A percentile compares a stretch with the other conserved stretches of the same genome.
Conservation (phyloP, 805 yeast genomes). For the Ogataea minuta region DNA sequence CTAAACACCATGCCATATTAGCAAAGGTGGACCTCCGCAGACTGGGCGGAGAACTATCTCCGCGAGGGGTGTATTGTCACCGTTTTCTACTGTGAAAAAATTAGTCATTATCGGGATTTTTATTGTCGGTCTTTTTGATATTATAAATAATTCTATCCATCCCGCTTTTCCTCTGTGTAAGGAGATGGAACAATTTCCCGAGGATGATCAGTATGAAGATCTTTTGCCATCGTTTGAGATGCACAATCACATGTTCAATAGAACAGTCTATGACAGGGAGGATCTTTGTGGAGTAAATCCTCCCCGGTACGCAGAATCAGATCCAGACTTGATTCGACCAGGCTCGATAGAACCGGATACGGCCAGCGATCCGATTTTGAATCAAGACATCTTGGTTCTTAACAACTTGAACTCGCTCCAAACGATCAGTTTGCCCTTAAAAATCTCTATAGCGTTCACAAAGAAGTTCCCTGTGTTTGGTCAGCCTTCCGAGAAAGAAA, state of each 20-base stretch:
- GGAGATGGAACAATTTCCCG: not conserved
- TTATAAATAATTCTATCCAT: no score
- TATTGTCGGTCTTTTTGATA: no score
- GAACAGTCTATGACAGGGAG: conserved; percentile 20
- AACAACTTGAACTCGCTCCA: conserved; percentile 30
- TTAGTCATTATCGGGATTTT: no score
- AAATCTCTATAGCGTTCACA: conserved; percentile 36
- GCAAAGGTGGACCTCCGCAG: no score
- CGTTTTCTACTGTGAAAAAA: no score
- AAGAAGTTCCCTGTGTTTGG: conserved; percentile 37
- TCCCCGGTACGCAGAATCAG: conserved; percentile 20
- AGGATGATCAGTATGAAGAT: conserved; percentile 34
- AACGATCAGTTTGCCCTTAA: conserved; percentile 25
- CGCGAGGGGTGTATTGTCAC: no score
- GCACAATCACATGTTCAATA: conserved; percentile 44
- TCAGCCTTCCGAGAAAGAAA: conserved; percentile 27
- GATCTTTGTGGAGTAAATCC: conserved; percentile 10
- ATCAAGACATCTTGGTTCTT: conserved; percentile 25
- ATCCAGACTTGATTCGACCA: not conserved
- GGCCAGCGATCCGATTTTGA: conserved; percentile 19
- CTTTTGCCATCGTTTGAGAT: conserved; percentile 68
- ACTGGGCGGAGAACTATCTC: no score
- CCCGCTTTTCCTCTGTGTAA: no score
- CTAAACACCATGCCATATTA: no score
- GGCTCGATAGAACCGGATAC: not conserved